Evolutionary conservation across 352 stramenopile genomes (phyloP).

Genomic region (Pythium aquatile): DNA sequence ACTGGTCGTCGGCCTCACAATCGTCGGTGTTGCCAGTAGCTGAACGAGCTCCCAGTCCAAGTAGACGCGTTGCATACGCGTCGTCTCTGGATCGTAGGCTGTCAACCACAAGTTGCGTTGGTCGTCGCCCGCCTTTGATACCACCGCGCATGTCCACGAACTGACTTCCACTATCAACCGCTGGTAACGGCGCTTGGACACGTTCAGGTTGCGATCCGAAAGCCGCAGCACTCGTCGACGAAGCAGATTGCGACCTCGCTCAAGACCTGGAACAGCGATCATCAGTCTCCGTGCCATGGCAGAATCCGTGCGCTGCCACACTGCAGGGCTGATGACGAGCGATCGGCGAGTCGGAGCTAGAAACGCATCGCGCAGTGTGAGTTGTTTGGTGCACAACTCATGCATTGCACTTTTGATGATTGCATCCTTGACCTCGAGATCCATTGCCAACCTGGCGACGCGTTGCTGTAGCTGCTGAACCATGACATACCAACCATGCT

Average conservation of each 20-base stretch:
- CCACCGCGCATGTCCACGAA: conserved; percentile 26
- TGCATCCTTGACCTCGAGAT: conserved; percentile 31
- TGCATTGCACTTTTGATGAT: conserved; percentile 34
- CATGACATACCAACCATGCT: conserved; percentile 30
- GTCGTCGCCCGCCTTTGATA: neutral
- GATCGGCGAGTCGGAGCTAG: conserved; percentile 44
- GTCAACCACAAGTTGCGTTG: conserved; percentile 39
- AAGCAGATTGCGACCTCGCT: conserved; percentile 40
- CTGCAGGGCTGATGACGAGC: conserved; percentile 41
- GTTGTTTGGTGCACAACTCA: conserved; percentile 34
- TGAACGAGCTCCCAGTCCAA: conserved; percentile 69
- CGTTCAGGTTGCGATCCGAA: conserved; percentile 4
- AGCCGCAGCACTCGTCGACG: conserved; percentile 38
- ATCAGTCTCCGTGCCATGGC: conserved; percentile 21
- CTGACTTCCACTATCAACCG: conserved; percentile 55
- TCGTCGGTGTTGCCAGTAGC: conserved; percentile 33
- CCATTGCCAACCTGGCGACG: conserved; percentile 28
- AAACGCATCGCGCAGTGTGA: conserved; percentile 49
- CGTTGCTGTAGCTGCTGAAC: conserved; percentile 22
- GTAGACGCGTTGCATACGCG: conserved; percentile 48
- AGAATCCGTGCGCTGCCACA: conserved; percentile 28
- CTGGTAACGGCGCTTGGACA: conserved; percentile 2
- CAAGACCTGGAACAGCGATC: conserved; percentile 48
- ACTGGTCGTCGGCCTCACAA: conserved; percentile 11
- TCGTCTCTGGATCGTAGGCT: conserved; percentile 52